phyloP scores from a whole-genome alignment of 208 protist species.

The Porcisia deanei region DNA sequence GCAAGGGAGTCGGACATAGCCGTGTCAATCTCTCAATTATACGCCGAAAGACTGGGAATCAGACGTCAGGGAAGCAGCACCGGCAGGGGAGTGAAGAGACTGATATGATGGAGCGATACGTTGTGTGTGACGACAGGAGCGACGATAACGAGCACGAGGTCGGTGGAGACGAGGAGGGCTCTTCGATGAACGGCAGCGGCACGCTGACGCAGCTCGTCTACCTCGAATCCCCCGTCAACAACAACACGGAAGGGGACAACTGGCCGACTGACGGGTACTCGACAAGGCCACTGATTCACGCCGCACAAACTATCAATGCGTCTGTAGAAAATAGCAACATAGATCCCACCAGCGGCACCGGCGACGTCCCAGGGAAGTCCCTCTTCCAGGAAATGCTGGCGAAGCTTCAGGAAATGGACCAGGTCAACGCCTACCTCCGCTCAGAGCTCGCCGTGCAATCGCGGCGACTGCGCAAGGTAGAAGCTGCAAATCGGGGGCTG shows the following conservation, averaged over 20 bases:
- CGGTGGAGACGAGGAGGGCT: conserved; percentile 5
- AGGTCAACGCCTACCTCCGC: conserved; percentile 75
- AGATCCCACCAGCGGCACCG: background rate
- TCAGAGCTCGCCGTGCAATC: conserved; percentile 75
- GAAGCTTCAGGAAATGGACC: conserved; percentile 77
- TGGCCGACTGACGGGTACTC: background rate
- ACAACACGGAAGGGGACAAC: background rate
- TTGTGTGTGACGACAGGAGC: conserved; percentile 22
- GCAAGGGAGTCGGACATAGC: conserved; percentile 10
- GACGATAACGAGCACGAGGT: background rate
- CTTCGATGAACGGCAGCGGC: background rate
- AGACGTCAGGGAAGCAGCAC: background rate
- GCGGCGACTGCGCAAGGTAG: conserved; percentile 55
- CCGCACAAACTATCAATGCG: background rate
- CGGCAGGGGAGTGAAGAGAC: background rate
- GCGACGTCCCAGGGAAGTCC: background rate
- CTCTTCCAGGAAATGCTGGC: conserved; percentile 78
- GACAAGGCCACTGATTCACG: background rate
- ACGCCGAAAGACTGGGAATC: background rate
- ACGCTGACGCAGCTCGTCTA: conserved; percentile 8
- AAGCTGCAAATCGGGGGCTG: conserved; percentile 59
- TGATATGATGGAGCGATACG: conserved; percentile 16
- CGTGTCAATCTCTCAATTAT: conserved; percentile 20
- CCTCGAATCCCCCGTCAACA: conserved; percentile 7
- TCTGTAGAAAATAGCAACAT: background rate